Conservation (phyloP, 805 yeast species). For the Candida nanaspora region DNA sequence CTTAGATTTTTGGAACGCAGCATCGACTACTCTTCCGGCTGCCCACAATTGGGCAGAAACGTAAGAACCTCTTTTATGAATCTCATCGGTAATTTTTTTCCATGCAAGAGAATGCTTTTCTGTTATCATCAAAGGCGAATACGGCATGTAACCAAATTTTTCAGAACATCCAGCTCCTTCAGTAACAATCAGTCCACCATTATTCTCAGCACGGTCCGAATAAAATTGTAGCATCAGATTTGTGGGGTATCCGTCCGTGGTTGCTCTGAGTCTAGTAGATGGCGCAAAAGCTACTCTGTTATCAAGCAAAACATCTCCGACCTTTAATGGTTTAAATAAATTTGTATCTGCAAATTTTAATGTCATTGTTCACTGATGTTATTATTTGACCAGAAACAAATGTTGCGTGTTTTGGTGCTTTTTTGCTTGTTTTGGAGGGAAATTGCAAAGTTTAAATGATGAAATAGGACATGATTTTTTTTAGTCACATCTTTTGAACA, state of each 20-base stretch:
- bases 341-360: background rate
- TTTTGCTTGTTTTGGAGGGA: too few relatives aligned
- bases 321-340: slow-evolving; percentile 28
- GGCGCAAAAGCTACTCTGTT: slow-evolving; percentile 38
- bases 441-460: too few relatives aligned
- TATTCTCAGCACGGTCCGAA: slow-evolving; percentile 37
- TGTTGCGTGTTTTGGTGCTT: too few relatives aligned
- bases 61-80: slow-evolving; percentile 41
- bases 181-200: slow-evolving; percentile 45
- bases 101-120: slow-evolving; percentile 42
- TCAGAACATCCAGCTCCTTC: slow-evolving; percentile 51
- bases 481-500: too few relatives aligned
- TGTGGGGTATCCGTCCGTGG: slow-evolving; percentile 28
- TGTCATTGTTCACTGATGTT: background rate
- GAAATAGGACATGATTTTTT: too few relatives aligned
- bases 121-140: slow-evolving; percentile 44
- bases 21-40: slow-evolving; percentile 28
- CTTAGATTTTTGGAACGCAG: slow-evolving; percentile 14
- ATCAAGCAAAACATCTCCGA: slow-evolving; percentile 24
- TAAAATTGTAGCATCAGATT: slow-evolving; percentile 40
- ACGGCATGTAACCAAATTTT: slow-evolving; percentile 32
- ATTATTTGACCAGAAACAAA: too few relatives aligned
- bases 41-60: slow-evolving; percentile 44
- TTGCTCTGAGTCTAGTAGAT: slow-evolving; percentile 32
- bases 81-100: slow-evolving; percentile 36